These are phyloP conservation scores for Athelia psychrophila DNA, from an alignment of 1,284 basidiomycete genomes.

Conservation along the genomic window DNA sequence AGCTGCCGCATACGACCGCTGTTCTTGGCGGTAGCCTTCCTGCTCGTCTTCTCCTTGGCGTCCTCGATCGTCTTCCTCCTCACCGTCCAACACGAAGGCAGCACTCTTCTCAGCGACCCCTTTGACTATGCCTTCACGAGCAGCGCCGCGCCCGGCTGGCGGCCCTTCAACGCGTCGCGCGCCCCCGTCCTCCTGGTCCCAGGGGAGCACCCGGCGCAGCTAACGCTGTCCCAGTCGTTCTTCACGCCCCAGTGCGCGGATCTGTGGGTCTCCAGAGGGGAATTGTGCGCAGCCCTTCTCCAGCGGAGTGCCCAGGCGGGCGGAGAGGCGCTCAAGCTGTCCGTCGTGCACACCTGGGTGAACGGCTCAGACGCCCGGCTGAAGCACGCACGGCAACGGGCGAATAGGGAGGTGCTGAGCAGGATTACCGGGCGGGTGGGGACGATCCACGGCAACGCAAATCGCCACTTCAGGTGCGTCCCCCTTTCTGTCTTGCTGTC, in stretches of 20 bases:
- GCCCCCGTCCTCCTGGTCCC: too few species aligned
- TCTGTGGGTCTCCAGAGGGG: slow-evolving; percentile 12
- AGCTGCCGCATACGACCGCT: too few species aligned
- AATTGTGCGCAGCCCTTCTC: slow-evolving; percentile 4
- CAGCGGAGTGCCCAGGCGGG: not conserved
- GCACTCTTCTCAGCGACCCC: too few species aligned
- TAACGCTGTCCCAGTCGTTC: not conserved
- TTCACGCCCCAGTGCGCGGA: slow-evolving; percentile 9
- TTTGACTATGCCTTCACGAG: too few species aligned
- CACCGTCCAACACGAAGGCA: too few species aligned
- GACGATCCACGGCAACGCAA: not conserved
- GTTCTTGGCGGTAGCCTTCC: too few species aligned
- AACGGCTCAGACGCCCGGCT: slow-evolving; percentile 16
- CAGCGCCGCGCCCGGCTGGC: too few species aligned
- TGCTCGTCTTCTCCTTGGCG: too few species aligned
- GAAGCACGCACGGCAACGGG: not conserved
- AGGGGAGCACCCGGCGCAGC: not conserved
- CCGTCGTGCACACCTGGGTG: slow-evolving; percentile 15
- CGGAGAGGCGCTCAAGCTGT: slow-evolving; percentile 2
- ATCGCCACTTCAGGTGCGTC: slow-evolving; percentile 8
- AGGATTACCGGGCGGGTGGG: too few species aligned
- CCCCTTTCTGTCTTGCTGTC: too few species aligned
- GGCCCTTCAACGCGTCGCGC: too few species aligned
- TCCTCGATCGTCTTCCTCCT: too few species aligned
- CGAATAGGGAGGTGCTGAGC: slow-evolving; percentile 4